These are phyloP conservation scores for Posidonia australis DNA, from an alignment of 106 monocot genomes.

Conservation along the genomic window DNA sequence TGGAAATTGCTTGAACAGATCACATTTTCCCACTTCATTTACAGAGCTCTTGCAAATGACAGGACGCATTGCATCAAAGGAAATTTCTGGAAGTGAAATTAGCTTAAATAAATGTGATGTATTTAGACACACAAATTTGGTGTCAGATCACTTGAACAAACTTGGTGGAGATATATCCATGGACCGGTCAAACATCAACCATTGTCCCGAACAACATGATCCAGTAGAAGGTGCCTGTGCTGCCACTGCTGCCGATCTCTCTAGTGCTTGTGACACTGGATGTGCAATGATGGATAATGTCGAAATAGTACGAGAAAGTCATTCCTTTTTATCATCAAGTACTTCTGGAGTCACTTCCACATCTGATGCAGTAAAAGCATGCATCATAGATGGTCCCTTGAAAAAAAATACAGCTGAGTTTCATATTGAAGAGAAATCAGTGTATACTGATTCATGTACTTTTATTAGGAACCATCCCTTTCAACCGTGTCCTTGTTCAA, in stretches of 20 bases:
- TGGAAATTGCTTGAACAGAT: conserved; percentile 8
- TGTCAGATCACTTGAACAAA: not conserved
- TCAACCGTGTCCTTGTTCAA: not conserved
- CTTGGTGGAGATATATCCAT: not conserved
- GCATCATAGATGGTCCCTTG: not conserved
- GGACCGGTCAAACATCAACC: not conserved
- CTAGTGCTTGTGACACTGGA: not conserved
- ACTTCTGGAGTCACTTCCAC: not conserved
- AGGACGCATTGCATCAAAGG: not conserved
- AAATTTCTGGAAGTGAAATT: not conserved
- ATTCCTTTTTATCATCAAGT: not conserved
- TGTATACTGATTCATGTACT: not conserved
- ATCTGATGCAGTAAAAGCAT: not conserved
- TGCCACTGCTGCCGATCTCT: not conserved
- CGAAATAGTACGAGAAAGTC: not conserved
- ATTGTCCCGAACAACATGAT: not conserved
- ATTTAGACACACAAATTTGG: not conserved
- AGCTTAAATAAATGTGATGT: not conserved
- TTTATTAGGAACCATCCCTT: not conserved
- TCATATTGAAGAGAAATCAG: not conserved
- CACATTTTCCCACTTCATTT: conserved; percentile 30
- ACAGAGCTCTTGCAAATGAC: conserved; percentile 49
- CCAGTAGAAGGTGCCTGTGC: not conserved
- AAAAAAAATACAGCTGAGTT: not conserved
- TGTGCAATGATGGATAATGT: not conserved